Base-by-base conservation (phyloP, 495 filamentous ascomycete species). In the Penicillium pancosmium region DNA sequence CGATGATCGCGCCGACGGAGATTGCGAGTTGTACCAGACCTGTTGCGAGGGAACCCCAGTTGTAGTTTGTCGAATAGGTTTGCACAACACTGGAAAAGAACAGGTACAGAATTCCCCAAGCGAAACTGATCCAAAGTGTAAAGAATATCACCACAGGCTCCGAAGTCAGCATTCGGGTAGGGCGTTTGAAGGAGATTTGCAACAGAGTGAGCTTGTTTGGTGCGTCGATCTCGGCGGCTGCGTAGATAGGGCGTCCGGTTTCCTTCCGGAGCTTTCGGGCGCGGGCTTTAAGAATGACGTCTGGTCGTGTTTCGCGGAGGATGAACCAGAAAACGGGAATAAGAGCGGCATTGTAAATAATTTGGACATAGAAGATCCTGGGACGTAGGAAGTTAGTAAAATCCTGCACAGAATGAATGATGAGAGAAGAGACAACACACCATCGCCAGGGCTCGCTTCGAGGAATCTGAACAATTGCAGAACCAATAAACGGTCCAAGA, bases 251-350 rank as follows among this genome's bases (percentile, higher is more conserved):
- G 2, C 67, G 68, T 2, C 86, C 85, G 1, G 88, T 91, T 51
- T 82, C 67, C 36, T 82, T 74, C 16, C 88, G 79, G 33, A 91
- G 71, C 61, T 85, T 86, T 57, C 77, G 79, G 7, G 89, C 89
- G 13, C 88, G 81, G 5, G 71, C 64, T 2, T 79, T 78, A 10
- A 92, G 82, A 56, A 92, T 85, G 3, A 76, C 74, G 31, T 70
- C 67, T 0, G 62, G 58, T 5, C 78, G 73, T 19, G 76, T 80
- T 56, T 83, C 80, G 4, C 57, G 50, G 12, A 84, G 67, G 15
- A 76, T 63, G 13, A 83, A 23, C 61, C 60, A 74, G 63, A 83
- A 73, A 16, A 80, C 36, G 0, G 78, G 78, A 18, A 78, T 55
- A 2, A 79, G 56, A 15, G 65, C 72, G 4, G 72, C 73, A 64